Conservation (phyloP, 306 rosid species). For the Abrus pulchellus region DNA sequence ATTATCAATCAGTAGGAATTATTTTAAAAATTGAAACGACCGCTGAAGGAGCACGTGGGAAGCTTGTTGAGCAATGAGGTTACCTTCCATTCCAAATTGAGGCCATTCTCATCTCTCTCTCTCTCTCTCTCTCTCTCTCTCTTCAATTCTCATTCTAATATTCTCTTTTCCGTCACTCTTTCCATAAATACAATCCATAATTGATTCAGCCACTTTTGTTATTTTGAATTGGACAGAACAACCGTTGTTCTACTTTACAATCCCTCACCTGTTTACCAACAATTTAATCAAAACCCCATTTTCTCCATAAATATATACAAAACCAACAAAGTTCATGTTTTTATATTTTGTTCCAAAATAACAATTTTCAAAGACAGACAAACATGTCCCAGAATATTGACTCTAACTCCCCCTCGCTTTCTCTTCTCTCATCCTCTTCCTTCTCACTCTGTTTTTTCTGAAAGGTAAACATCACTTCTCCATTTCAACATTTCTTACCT, state of each 20-base stretch:
- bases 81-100: constrained; percentile 20
- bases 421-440: constrained; percentile 23
- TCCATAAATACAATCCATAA: neutral
- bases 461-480: constrained; percentile 52
- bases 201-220: neutral
- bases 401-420: constrained; percentile 43
- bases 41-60: constrained; percentile 39
- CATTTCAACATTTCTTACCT: constrained; percentile 6
- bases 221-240: neutral
- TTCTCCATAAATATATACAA: constrained; percentile 27
- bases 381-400: constrained; percentile 49
- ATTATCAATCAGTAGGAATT: too few relatives aligned
- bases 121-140: neutral
- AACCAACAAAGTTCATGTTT: constrained; percentile 12
- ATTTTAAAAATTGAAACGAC: neutral
- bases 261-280: neutral
- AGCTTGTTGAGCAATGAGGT: neutral
- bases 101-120: constrained; percentile 1
- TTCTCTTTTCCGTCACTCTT: neutral
- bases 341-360: constrained; percentile 15
- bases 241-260: constrained; percentile 26
- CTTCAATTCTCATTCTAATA: neutral
- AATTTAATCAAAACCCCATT: neutral
- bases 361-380: constrained; percentile 18
- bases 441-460: constrained; percentile 41